Percentiles rank a stretch among this genome's conserved stretches.
These are phyloP conservation scores for Lepraria neglecta DNA, from an alignment of 495 filamentous ascomycete species.

Conservation along the genomic window DNA sequence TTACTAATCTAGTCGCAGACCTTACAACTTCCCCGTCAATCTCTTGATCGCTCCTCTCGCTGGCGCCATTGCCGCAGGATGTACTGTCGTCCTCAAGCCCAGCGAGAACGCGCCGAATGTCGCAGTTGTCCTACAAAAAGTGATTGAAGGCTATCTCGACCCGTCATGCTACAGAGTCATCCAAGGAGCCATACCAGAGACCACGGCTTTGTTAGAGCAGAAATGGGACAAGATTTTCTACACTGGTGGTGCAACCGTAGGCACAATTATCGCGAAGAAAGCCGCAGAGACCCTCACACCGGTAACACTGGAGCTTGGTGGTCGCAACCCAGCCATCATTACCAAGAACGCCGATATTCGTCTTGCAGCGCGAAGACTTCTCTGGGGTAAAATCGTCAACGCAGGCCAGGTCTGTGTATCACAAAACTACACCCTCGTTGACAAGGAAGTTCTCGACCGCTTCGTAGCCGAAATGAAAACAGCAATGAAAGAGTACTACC, in stretches of 20 bases:
- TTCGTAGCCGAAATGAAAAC: conserved; percentile 72
- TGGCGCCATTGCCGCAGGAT: conserved; percentile 87
- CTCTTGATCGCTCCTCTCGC: conserved; percentile 71
- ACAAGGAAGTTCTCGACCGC: conserved; percentile 59
- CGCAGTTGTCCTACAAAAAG: conserved; percentile 71
- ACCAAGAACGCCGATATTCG: conserved; percentile 71
- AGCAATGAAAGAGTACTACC: conserved; percentile 72
- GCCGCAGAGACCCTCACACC: conserved; percentile 89
- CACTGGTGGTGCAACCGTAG: conserved; percentile 72
- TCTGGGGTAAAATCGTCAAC: conserved; percentile 83
- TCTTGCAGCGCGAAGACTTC: conserved; percentile 73
- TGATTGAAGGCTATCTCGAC: conserved; percentile 69
- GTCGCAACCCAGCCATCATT: conserved; percentile 83
- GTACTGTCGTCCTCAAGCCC: conserved; percentile 83
- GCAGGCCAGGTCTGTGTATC: conserved; percentile 83
- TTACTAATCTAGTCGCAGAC: conserved; percentile 35
- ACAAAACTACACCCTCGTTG: conserved; percentile 83
- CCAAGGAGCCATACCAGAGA: conserved; percentile 75
- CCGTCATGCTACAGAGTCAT: conserved; percentile 68
- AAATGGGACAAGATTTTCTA: conserved; percentile 99
- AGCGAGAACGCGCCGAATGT: conserved; percentile 71
- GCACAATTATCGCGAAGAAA: conserved; percentile 82
- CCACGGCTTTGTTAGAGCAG: conserved; percentile 71
- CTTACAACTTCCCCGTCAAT: conserved; percentile 89
- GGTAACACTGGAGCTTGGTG: conserved; percentile 81